These are phyloP conservation scores for Apiotrichum sp. DNA, from an alignment of 1,284 basidiomycete genomes.

Conservation along the genomic window DNA sequence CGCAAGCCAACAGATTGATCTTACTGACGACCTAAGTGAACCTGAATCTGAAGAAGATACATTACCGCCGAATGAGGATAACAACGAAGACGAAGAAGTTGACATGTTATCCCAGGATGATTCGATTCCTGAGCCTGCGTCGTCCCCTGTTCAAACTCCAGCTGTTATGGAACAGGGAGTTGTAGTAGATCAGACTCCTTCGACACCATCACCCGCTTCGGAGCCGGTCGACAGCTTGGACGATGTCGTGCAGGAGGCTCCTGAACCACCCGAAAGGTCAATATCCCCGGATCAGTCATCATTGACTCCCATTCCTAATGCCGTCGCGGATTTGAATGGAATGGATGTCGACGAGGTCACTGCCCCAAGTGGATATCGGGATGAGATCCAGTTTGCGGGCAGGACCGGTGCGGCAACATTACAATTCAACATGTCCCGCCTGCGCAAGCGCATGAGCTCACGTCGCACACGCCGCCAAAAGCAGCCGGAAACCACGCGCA, in stretches of 20 bases:
- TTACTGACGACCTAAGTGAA: conserved; percentile 3
- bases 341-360: conserved; percentile 1
- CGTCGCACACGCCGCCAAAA: background rate
- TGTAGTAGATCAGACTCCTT: too few relatives aligned
- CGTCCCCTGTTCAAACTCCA: too few relatives aligned
- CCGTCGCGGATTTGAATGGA: background rate
- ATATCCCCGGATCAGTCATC: too few relatives aligned
- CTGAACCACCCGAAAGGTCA: too few relatives aligned
- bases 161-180: too few relatives aligned
- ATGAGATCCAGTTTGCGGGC: conserved; percentile 32
- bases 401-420: conserved; percentile 34
- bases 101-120: too few relatives aligned
- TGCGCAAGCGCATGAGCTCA: conserved; percentile 22
- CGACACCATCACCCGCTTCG: too few relatives aligned
- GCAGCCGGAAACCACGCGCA: conserved; percentile 1
- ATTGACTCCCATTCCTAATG: background rate
- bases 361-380: conserved; percentile 18
- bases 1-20: conserved; percentile 44
- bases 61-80: background rate
- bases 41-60: conserved; percentile 12
- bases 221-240: too few relatives aligned
- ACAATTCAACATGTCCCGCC: conserved; percentile 31
- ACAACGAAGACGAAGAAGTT: conserved; percentile 23
- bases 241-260: too few relatives aligned
- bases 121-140: too few relatives aligned